These are phyloP conservation scores for Huntiella moniliformis DNA, from an alignment of 2,329 filamentous ascomycete species.

Conservation along the genomic window DNA sequence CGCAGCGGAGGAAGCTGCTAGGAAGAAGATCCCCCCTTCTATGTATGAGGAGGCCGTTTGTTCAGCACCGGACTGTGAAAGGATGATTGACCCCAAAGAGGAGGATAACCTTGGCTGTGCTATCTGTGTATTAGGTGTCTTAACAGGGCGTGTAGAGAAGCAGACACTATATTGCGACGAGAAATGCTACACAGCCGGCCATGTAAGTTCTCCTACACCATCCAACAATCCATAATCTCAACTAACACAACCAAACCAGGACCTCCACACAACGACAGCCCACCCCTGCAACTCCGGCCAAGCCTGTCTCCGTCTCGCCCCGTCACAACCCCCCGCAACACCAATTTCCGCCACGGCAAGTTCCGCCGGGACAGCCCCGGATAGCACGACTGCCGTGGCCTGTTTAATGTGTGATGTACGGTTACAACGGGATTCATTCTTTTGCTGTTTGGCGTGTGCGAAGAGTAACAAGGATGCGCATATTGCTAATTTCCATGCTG, in stretches of 20 bases:
- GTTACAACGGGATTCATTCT: constrained; percentile 10
- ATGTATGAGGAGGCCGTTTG: constrained; percentile 24
- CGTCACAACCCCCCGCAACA: not conserved
- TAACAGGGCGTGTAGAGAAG: constrained; percentile 20
- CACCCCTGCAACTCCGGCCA: constrained; percentile 12
- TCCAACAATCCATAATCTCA: not conserved
- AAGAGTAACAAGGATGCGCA: constrained; percentile 11
- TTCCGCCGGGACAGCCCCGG: not conserved
- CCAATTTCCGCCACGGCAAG: not conserved
- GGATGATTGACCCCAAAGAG: constrained; percentile 18
- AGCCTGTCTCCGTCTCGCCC: constrained; percentile 8
- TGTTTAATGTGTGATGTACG: constrained; percentile 12
- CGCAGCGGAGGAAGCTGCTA: constrained; percentile 1
- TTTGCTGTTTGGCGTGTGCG: constrained; percentile 11
- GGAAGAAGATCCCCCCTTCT: constrained; percentile 17
- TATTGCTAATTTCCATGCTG: constrained; percentile 11
- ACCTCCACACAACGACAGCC: constrained; percentile 6
- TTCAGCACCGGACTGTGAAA: constrained; percentile 18
- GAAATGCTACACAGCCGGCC: constrained; percentile 22
- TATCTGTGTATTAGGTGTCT: constrained; percentile 25
- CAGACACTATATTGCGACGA: constrained; percentile 28
- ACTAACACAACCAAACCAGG: not conserved
- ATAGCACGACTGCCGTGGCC: constrained; percentile 8
- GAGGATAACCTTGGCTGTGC: constrained; percentile 23
- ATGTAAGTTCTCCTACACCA: constrained; percentile 20